Evolutionary conservation across 306 rosid genomes (phyloP).

Genomic region (Argentina anserina): DNA sequence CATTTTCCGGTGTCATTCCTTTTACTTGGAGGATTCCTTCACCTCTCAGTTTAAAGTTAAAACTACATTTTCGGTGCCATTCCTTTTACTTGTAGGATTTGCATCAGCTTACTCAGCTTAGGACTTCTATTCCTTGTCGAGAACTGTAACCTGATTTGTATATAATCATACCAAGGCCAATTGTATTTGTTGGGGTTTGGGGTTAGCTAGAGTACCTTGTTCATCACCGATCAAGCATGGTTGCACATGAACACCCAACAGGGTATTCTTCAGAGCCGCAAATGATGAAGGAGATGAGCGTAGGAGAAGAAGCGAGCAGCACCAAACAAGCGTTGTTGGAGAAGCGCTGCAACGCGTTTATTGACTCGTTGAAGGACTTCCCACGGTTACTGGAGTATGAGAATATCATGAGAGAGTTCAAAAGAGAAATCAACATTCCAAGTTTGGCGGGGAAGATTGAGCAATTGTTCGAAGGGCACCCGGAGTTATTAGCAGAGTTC

Average conservation of each 20-base stretch:
- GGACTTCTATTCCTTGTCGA: background rate
- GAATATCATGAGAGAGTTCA: constrained; percentile 84
- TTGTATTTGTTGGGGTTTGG: too few relatives aligned
- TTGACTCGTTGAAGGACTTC: background rate
- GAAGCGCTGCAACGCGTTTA: too few relatives aligned
- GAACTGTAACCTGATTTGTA: background rate
- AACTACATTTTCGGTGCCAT: background rate
- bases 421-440: constrained; percentile 49
- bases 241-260: background rate
- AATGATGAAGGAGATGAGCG: background rate
- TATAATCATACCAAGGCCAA: background rate
- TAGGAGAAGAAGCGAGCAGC: background rate
- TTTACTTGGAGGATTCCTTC: background rate
- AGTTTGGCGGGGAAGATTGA: constrained; percentile 76
- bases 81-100: background rate
- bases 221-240: background rate
- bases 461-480: constrained; percentile 72
- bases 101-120: background rate
- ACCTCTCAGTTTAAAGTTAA: background rate
- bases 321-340: background rate
- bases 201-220: background rate
- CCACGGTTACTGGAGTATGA: background rate
- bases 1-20: background rate
- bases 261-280: background rate
- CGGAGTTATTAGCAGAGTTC: constrained; percentile 74